Evolutionary conservation across 257 asterid genomes (phyloP), one percentile per base, ranked within the genome.

Genomic region (Ajuga chamaepitys): DNA sequence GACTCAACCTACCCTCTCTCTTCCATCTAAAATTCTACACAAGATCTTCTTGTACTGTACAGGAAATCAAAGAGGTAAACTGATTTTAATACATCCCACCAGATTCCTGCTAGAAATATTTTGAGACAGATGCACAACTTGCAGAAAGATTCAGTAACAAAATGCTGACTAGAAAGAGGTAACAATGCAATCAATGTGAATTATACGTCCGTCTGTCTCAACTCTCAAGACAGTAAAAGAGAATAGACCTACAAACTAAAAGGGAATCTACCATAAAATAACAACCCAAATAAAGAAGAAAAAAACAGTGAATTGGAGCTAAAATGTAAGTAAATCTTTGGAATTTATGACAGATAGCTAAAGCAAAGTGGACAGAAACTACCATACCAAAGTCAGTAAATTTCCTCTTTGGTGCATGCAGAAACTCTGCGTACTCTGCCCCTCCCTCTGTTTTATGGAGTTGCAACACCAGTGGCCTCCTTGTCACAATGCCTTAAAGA

Each of bases 391-490:
- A 93, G 70, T 89, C 97, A 7, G 72, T 11, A 47, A 80, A 80
- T 78, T 47, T 93, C 85, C 67, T 93, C 81, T 76, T 89, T 6
- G 97, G 84, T 17, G 93, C 88, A 71, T 93, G 99, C 32, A 93
- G 85, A 81, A 93, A 93, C 79, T 93, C 99, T 10, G 96, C 97
- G 66, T 93, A 86, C 76, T 93, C 99, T 2, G 91, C 14, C 52
- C 70, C 79, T 46, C 99, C 99, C 22, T 89, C 97, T 0, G 74
- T 93, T 67, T 93, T 87, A 75, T 93, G 99, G 53, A 93, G 90
- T 82, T 93, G 99, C 88, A 93, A 70, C 44, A 89, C 99, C 91
- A 93, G 67, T 25, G 99, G 99, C 79, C 99, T 87, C 86, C 99
- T 88, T 3, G 99, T 93, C 58, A 89, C 99, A 56, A 93, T 93